Evolutionary conservation across 2,329 filamentous ascomycete genomes (phyloP).

Genomic region (Sordariomycetes sp.): DNA sequence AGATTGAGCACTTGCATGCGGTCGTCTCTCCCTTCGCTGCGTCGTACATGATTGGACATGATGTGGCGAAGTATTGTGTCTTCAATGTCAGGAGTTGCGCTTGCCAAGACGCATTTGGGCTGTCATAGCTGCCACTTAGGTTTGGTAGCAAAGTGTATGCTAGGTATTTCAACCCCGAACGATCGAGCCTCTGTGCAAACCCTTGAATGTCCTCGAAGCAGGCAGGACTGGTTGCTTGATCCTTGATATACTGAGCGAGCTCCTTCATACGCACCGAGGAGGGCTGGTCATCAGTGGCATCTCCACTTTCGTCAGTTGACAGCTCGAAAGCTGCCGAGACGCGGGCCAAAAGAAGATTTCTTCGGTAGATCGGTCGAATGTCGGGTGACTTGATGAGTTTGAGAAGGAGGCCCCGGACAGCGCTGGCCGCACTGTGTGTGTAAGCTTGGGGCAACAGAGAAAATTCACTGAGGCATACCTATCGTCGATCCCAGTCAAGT

Average conservation of each 20-base stretch:
- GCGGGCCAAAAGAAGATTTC: constrained; percentile 27
- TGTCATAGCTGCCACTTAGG: constrained; percentile 14
- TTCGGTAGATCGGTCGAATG: constrained; percentile 27
- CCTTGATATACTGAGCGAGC: constrained; percentile 24
- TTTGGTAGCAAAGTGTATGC: constrained; percentile 15
- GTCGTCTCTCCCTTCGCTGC: constrained; percentile 7
- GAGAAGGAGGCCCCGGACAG: constrained; percentile 19
- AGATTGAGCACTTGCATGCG: constrained; percentile 12
- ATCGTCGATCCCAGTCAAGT: constrained; percentile 18
- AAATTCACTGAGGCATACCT: constrained; percentile 21
- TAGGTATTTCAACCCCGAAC: constrained; percentile 28
- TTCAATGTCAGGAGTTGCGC: constrained; percentile 26
- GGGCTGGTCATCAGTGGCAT: constrained; percentile 15
- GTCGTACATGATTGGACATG: constrained; percentile 19
- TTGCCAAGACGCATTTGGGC: constrained; percentile 14
- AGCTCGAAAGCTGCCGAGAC: constrained; percentile 27
- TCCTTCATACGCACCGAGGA: constrained; percentile 21
- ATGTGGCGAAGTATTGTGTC: constrained; percentile 33
- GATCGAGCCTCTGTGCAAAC: constrained; percentile 31
- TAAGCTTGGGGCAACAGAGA: neutral
- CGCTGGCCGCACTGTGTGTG: constrained; percentile 12
- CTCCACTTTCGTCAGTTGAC: constrained; percentile 15
- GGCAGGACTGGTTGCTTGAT: constrained; percentile 23
- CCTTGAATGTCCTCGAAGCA: constrained; percentile 38
- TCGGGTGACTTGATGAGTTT: constrained; percentile 16